phyloP scores from a whole-genome alignment of 106 monocot genomes.

The Dendrobium catenatum region DNA sequence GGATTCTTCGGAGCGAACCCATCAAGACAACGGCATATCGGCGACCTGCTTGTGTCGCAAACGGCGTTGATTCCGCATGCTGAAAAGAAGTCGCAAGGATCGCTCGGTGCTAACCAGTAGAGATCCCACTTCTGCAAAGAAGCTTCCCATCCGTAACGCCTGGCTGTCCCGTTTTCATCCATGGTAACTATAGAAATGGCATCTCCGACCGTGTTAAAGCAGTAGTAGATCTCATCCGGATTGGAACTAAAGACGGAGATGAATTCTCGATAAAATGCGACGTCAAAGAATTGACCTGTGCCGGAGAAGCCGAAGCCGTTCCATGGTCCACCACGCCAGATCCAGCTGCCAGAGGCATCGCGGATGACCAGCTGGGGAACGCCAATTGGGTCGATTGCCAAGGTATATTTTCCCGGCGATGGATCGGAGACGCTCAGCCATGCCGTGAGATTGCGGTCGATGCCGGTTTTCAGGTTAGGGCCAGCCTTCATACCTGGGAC shows the following conservation, averaged over 20 bases:
- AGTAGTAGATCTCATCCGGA: slow-evolving; percentile 15
- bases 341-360: not conserved
- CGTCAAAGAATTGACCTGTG: not conserved
- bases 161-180: slow-evolving; percentile 1
- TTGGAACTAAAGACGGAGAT: slow-evolving; percentile 15
- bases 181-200: slow-evolving; percentile 5
- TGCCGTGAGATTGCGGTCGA: not conserved
- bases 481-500: slow-evolving; percentile 17
- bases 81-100: slow-evolving; percentile 22
- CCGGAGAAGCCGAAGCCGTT: slow-evolving; percentile 10
- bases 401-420: slow-evolving; percentile 15
- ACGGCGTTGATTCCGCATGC: slow-evolving; percentile 32
- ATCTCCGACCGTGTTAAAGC: not conserved
- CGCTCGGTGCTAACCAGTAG: slow-evolving; percentile 16
- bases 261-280: not conserved
- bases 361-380: not conserved
- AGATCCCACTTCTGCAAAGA: slow-evolving; percentile 11
- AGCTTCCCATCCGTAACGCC: slow-evolving; percentile 18
- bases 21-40: slow-evolving; percentile 39
- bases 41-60: slow-evolving; percentile 24
- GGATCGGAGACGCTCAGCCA: slow-evolving; percentile 20
- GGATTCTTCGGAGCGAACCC: slow-evolving; percentile 34
- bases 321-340: slow-evolving; percentile 13
- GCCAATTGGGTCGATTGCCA: not conserved
- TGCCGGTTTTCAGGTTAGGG: not conserved